Evolutionary conservation across 805 yeast species (phyloP).

Genomic region (Dipodascus albidus): DNA sequence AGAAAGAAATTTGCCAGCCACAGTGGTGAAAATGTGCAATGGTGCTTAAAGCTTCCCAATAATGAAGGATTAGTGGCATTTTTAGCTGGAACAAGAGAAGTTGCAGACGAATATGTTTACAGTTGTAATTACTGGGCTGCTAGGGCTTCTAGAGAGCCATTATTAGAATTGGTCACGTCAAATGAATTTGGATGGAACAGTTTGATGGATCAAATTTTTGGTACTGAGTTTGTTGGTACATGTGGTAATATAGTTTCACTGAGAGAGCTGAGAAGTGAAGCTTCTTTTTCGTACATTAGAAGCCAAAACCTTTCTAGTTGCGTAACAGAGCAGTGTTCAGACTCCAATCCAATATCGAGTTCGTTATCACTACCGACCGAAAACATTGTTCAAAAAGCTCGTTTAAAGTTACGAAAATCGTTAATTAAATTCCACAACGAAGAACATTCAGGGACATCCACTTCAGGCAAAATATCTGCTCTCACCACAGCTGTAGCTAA

Average conservation of each 20-base stretch:
- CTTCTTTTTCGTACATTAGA: not conserved
- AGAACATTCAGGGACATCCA: not conserved
- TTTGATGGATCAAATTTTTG: not conserved
- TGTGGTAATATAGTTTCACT: not conserved
- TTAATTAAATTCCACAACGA: not conserved
- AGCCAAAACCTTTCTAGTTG: not conserved
- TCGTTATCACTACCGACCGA: not conserved
- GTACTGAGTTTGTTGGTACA: not conserved
- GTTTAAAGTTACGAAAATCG: not conserved
- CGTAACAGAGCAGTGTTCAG: not conserved
- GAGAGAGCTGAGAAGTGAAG: not conserved
- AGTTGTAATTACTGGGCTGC: slow-evolving; percentile 89
- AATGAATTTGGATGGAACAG: slow-evolving; percentile 71
- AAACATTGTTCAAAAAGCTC: not conserved
- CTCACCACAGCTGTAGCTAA: not conserved
- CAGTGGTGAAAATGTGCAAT: slow-evolving; percentile 25
- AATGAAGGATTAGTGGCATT: slow-evolving; percentile 35
- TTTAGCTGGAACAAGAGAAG: slow-evolving; percentile 52
- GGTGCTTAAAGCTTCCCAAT: slow-evolving; percentile 45
- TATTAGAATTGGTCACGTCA: slow-evolving; percentile 53
- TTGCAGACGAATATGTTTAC: slow-evolving; percentile 57
- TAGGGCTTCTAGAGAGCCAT: slow-evolving; percentile 66
- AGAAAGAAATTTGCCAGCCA: not conserved
- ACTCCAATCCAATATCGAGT: not conserved
- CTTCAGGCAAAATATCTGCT: not conserved